phyloP scores from a whole-genome alignment of 495 filamentous ascomycete species.

The Daldinia vernicosa region DNA sequence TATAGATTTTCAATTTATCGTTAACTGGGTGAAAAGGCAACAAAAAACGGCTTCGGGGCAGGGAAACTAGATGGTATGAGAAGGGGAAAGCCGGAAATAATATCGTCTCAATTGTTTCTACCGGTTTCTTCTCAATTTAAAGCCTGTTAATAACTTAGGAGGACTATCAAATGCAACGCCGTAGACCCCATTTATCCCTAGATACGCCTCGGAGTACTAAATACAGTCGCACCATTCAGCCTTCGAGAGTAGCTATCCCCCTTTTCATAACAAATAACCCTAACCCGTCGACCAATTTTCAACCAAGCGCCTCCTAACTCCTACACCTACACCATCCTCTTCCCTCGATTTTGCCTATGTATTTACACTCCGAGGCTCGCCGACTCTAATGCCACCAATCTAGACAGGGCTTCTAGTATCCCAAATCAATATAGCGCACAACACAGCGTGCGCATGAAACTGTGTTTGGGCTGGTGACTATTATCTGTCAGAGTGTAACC shows the following conservation, averaged over 20 bases:
- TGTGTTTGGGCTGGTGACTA: neutral
- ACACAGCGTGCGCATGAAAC: neutral
- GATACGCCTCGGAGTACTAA: neutral
- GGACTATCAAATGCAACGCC: too few relatives aligned
- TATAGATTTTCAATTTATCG: constrained; percentile 47
- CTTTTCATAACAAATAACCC: neutral
- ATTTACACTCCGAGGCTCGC: neutral
- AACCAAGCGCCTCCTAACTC: neutral
- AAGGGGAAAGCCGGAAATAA: neutral
- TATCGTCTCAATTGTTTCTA: neutral
- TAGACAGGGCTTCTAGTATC: neutral
- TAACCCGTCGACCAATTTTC: neutral
- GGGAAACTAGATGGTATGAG: neutral
- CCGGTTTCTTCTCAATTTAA: neutral
- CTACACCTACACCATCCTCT: neutral
- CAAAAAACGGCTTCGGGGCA: neutral
- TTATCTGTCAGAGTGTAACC: neutral
- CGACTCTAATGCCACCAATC: neutral
- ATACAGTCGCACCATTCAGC: neutral
- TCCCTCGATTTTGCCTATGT: neutral
- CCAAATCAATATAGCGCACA: neutral
- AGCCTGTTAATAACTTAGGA: too few relatives aligned
- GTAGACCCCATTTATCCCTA: neutral
- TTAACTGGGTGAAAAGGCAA: constrained; percentile 33
- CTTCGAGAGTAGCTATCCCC: neutral